These are phyloP conservation scores for Trypanosoma vivax DNA, from an alignment of 208 protist genomes.

Conservation along the genomic window DNA sequence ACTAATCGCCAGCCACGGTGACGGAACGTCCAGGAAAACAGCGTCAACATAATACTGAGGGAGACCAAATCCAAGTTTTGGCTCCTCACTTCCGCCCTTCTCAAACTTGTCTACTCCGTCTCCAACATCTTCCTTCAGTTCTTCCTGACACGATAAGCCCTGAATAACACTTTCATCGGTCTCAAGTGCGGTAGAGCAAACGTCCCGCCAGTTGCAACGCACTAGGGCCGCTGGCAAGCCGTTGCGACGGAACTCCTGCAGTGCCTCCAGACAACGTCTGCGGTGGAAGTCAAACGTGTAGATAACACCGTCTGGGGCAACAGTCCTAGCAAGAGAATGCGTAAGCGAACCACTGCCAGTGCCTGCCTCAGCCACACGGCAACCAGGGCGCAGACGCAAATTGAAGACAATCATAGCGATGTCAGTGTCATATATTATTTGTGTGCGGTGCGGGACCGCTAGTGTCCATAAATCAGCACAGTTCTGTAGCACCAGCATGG, in stretches of 20 bases:
- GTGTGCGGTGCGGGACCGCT: conserved; percentile 84
- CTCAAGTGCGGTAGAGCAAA: conserved; percentile 51
- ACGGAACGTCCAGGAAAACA: conserved; percentile 91
- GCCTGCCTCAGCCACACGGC: conserved; percentile 79
- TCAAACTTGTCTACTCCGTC: no score
- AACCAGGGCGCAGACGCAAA: conserved; percentile 67
- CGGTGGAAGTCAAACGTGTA: conserved; percentile 89
- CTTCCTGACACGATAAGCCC: not conserved
- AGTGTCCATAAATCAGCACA: conserved; percentile 88
- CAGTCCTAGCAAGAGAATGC: conserved; percentile 70
- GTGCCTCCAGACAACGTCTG: conserved; percentile 66
- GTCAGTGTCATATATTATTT: conserved; percentile 91
- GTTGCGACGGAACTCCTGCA: conserved; percentile 70
- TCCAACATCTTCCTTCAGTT: conserved; percentile 3
- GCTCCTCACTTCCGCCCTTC: conserved; percentile 23
- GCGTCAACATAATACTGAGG: conserved; percentile 68
- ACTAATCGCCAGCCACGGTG: conserved; percentile 81
- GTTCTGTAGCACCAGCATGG: conserved; percentile 66
- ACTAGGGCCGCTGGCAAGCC: conserved; percentile 52
- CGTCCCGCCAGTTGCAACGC: conserved; percentile 73
- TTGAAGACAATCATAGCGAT: conserved; percentile 82
- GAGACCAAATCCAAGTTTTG: conserved; percentile 66
- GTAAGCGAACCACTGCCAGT: conserved; percentile 88
- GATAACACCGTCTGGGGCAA: conserved; percentile 75
- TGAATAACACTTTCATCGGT: not conserved